phyloP scores from a whole-genome alignment of 2,329 filamentous ascomycete genomes.

The Volutella citrinella region DNA sequence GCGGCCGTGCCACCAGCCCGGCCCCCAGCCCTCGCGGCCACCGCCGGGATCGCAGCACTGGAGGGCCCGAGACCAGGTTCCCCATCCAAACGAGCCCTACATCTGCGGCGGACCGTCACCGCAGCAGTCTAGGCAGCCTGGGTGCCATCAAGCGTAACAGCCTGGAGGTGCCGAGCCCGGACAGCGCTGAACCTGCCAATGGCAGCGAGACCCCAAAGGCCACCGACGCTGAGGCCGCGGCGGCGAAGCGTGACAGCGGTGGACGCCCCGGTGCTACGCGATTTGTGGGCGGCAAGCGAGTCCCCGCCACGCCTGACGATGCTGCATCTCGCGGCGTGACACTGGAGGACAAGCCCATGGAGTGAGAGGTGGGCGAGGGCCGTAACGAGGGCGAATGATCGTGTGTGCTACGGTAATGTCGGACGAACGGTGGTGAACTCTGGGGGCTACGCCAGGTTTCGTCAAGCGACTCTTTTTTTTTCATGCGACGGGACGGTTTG shows the following conservation, averaged over 20 bases:
- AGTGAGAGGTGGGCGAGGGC: constrained; percentile 37
- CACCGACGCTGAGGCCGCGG: constrained; percentile 18
- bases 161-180: constrained; percentile 74
- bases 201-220: constrained; percentile 30
- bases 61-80: constrained; percentile 74
- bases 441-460: neutral
- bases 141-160: constrained; percentile 60
- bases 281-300: constrained; percentile 50
- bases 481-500: constrained; percentile 1
- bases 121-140: constrained; percentile 48
- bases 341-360: constrained; percentile 52
- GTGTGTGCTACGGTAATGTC: constrained; percentile 11
- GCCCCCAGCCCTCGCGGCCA: constrained; percentile 61
- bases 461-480: constrained; percentile 2
- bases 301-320: constrained; percentile 31
- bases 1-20: constrained; percentile 73
- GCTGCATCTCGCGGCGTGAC: constrained; percentile 42
- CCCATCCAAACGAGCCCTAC: constrained; percentile 71
- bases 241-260: constrained; percentile 64
- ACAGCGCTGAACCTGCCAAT: constrained; percentile 44
- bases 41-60: constrained; percentile 76
- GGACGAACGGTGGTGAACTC: no score
- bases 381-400: constrained; percentile 4
- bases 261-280: constrained; percentile 40
- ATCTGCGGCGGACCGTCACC: constrained; percentile 49